Base-by-base conservation (phyloP, 2,329 filamentous ascomycete genomes). In the Stemphylium beticola region DNA sequence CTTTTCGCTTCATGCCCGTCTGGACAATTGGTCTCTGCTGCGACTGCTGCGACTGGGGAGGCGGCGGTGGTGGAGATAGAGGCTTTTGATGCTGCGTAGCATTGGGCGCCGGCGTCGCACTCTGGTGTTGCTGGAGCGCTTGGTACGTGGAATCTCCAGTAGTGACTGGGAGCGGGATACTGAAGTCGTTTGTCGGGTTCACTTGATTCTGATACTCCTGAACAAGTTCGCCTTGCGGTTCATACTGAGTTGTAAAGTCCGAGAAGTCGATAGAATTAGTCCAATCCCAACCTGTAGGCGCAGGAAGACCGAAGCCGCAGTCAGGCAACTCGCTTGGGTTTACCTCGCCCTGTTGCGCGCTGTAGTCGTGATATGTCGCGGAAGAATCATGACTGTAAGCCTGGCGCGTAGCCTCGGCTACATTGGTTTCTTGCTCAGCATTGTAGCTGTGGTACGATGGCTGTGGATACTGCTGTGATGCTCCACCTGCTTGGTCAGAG, bases 191-290 rank as follows among this genome's bases (percentile, higher is more conserved):
- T 14, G 60, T 52, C 10, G 66, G 49, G 5, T 56, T 45, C n/a
- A 53, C 59, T 53, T 72, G 71, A 31, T 66, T 60, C 47, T 67
- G 70, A 22, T 67, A 63, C 61, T 77, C 74, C 45, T 74, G 72
- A 14, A 74, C 59, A n/a, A 79, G 70, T 62, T 80, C 77, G 38
- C 78, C 78, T 62, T 79, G 78, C 4, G 77, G 77, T 54, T 80
- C 77, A 71, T 77, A 79, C 47, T 75, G 70, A 26, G 66, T 63
- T 4, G 65, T 58, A 39, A 74, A 70, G 37, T 68, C 68, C 18
- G 69, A 55, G 37, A 73, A 72, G 54, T 74, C 72, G 44, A 74
- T 59, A 7, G 73, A 60, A 37, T 64, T 66, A 29, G 72, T 68
- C 76, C 75, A 78, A 60, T 76, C 74, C 74, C 75, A 77, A 40